Percentiles rank a stretch among this genome's conserved stretches.
phyloP scores from a whole-genome alignment of 2,329 filamentous ascomycete genomes.

The Venturia aucupariae region DNA sequence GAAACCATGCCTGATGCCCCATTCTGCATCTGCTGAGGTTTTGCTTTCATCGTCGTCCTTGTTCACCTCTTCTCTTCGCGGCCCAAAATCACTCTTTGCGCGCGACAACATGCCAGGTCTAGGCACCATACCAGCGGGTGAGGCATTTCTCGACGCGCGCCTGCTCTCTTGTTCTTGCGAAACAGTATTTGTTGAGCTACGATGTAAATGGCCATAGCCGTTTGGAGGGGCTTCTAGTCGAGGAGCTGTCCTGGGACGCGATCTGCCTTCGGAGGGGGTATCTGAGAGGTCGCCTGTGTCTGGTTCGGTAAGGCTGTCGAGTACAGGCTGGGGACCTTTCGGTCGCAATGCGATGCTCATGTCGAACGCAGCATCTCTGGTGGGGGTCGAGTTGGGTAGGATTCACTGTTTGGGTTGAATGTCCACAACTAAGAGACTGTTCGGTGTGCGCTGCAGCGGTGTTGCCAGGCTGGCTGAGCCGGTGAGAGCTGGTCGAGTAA shows the following conservation, averaged over 20 bases:
- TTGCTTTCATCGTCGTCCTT: slow-evolving; percentile 24
- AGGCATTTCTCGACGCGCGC: slow-evolving; percentile 3
- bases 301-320: slow-evolving; percentile 7
- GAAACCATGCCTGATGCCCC: slow-evolving; percentile 71
- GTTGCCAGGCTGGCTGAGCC: background rate
- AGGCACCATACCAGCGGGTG: background rate
- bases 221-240: background rate
- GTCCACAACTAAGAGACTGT: background rate
- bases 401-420: background rate
- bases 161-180: slow-evolving; percentile 9
- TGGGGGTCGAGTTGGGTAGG: background rate
- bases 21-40: slow-evolving; percentile 41
- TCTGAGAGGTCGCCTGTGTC: slow-evolving; percentile 5
- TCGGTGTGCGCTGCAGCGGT: background rate
- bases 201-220: background rate
- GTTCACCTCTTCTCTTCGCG: slow-evolving; percentile 23
- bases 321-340: slow-evolving; percentile 13
- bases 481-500: background rate
- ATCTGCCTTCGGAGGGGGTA: background rate
- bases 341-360: slow-evolving; percentile 11
- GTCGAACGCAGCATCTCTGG: slow-evolving; percentile 8
- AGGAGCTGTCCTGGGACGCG: slow-evolving; percentile 9
- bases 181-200: slow-evolving; percentile 9
- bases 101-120: slow-evolving; percentile 33
- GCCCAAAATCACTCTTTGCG: slow-evolving; percentile 46